phyloP scores from a whole-genome alignment of 2,329 filamentous ascomycete genomes.

The Cercospora canescens region DNA sequence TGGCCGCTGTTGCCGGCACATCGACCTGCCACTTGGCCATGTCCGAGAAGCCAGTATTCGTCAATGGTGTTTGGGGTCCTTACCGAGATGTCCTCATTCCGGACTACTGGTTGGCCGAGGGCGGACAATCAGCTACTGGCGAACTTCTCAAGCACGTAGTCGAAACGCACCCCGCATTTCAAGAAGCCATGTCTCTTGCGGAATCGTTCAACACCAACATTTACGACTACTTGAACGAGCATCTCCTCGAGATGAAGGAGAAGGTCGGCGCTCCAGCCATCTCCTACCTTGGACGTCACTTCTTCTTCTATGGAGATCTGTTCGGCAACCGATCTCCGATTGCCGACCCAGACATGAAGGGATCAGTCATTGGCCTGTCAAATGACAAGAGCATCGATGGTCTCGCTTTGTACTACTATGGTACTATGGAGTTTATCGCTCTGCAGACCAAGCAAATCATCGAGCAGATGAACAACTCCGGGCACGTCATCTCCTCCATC shows the following conservation, averaged over 20 bases:
- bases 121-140: constrained; percentile 93
- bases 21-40: constrained; percentile 97
- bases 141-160: constrained; percentile 92
- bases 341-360: constrained; percentile 90
- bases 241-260: constrained; percentile 74
- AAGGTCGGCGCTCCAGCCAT: constrained; percentile 71
- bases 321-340: constrained; percentile 96
- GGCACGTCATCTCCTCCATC: constrained; percentile 85
- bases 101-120: constrained; percentile 94
- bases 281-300: constrained; percentile 83
- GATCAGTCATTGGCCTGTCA: constrained; percentile 81
- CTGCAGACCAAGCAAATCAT: constrained; percentile 96
- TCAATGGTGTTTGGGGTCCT: constrained; percentile 93
- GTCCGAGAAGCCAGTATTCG: constrained; percentile 90
- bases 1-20: constrained; percentile 92
- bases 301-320: constrained; percentile 98
- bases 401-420: constrained; percentile 90
- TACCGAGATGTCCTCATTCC: constrained; percentile 93
- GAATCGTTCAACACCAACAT: constrained; percentile 84
- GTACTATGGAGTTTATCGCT: constrained; percentile 96
- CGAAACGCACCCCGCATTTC: constrained; percentile 90
- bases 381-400: constrained; percentile 85
- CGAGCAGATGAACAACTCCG: constrained; percentile 86
- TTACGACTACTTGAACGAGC: constrained; percentile 91
- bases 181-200: constrained; percentile 74